Conservation (phyloP, 805 yeast species). For the Teunomyces panamensis region DNA sequence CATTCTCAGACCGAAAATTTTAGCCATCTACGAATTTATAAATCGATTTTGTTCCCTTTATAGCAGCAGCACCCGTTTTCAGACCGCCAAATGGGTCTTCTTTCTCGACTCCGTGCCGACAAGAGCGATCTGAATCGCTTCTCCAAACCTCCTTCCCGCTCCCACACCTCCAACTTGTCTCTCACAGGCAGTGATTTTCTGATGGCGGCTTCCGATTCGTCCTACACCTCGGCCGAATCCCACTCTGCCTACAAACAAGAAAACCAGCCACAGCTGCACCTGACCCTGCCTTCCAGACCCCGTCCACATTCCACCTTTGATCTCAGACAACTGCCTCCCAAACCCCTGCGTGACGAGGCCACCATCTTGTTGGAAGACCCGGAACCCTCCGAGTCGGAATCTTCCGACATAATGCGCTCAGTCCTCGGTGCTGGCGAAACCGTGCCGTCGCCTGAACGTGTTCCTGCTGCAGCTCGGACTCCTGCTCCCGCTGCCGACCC, state of each 20-base stretch:
- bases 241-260: constrained; percentile 6
- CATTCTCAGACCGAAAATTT: background rate
- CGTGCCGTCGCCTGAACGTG: background rate
- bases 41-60: background rate
- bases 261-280: too few species aligned
- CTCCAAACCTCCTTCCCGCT: constrained; percentile 10
- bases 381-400: background rate
- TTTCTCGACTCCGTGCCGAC: constrained; percentile 17
- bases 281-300: background rate
- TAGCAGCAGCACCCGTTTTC: background rate
- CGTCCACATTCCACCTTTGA: background rate
- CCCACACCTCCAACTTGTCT: constrained; percentile 15
- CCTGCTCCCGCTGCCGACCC: background rate
- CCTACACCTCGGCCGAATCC: constrained; percentile 26
- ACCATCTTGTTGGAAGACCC: background rate
- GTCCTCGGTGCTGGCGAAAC: background rate
- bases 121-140: constrained; percentile 1
- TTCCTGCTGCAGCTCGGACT: background rate
- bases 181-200: constrained; percentile 32
- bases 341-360: background rate
- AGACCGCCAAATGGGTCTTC: constrained; percentile 18
- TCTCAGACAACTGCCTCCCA: background rate
- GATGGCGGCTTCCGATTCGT: constrained; percentile 29
- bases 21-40: background rate
- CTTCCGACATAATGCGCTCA: background rate